Base-by-base conservation (phyloP, 164 flowering plant species). In the Chloranthus sessilifolius region DNA sequence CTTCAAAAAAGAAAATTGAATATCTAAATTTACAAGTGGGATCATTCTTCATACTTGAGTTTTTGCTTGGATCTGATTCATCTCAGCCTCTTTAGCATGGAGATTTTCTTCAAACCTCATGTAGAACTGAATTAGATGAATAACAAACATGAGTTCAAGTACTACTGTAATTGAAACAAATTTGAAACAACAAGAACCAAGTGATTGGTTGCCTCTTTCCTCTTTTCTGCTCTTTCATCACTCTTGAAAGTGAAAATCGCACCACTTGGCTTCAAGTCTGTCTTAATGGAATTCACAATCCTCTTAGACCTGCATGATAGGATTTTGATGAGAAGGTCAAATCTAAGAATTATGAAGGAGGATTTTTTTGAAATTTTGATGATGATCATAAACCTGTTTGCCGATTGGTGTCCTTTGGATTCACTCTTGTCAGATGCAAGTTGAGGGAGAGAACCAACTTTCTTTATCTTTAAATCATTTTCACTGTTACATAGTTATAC, bases 51-150 rank as follows among this genome's bases (percentile, higher is more conserved):
- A 14, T 69, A 79, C 91, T 81, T 73, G 83, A 16, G 70, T 74
- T 64, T 12, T 81, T 48, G 78, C 79, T 56, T 83, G 82, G 52
- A 74, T 71, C 58, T 72, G 78, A 47, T 71, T 76, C 60, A 68
- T 76, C 64, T 78, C 83, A 43, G 67, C 70, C 66, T 87, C 84
- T 61, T 72, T 75, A 27, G 81, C 83, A 52, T 71, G 81, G 65
- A 67, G 62, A 56, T 77, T 74, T 33, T 74, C 76, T 58, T 75
- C 89, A 67, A 75, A 56, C 60, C 67, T 83, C 62, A 41, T 50
- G 54, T 47, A 65, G 58, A 74, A 79, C 88, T 83, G 77, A 42
- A 60, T 55, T 0, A 26, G 27, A 52, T 34, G 17, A 54, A 35
- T 19, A 7, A 22, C 38, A 30, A 15, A 8, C 31, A 47, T 5